Percentiles rank a stretch among this genome's conserved stretches.
These are phyloP conservation scores for Solidago caesia DNA, from an alignment of 129 eudicot genomes.

Conservation along the genomic window DNA sequence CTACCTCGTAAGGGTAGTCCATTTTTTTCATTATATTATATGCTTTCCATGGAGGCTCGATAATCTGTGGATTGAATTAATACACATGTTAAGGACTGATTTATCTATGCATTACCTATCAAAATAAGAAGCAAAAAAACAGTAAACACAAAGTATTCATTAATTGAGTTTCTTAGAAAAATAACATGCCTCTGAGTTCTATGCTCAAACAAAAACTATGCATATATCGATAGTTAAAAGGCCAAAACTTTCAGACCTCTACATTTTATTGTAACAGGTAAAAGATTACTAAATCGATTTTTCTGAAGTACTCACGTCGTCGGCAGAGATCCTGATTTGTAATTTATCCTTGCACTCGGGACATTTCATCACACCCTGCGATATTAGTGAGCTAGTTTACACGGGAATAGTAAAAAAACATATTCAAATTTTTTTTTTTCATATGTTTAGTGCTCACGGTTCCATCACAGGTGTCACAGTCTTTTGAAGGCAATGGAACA, in stretches of 20 bases:
- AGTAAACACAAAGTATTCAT: not conserved
- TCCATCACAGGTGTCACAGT: slow-evolving; percentile 91
- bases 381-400: slow-evolving; percentile 28
- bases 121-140: not conserved
- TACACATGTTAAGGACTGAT: not conserved
- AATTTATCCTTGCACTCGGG: slow-evolving; percentile 82
- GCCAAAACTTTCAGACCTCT: not conserved
- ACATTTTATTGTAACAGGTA: slow-evolving; percentile 2
- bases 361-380: slow-evolving; percentile 94
- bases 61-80: slow-evolving; percentile 49
- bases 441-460: slow-evolving; percentile 55
- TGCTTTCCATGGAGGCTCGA: slow-evolving; percentile 98
- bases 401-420: not conserved
- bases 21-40: slow-evolving; percentile 73
- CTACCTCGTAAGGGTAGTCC: slow-evolving; percentile 89
- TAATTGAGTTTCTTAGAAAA: not conserved
- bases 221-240: not conserved
- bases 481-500: slow-evolving; percentile 84
- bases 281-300: not conserved
- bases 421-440: not conserved
- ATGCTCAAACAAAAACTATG: not conserved
- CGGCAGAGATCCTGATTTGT: slow-evolving; percentile 76
- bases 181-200: not conserved
- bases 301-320: slow-evolving; percentile 60
- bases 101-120: not conserved